Evolutionary conservation across 208 protist genomes (phyloP).

Genomic region (Leishmania lainsoni): DNA sequence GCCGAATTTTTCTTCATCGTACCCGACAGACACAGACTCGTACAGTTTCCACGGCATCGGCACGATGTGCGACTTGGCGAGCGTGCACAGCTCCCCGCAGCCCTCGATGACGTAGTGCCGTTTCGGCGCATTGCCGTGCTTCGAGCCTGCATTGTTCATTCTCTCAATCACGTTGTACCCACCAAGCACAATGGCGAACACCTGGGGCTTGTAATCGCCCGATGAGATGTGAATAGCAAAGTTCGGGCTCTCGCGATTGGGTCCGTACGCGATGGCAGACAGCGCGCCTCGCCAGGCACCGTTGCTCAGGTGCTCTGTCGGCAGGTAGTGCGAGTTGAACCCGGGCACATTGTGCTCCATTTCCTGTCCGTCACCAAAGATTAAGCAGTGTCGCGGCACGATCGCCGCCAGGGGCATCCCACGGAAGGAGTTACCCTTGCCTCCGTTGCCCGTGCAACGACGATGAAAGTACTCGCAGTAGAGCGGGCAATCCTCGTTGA

Average conservation of each 20-base stretch:
- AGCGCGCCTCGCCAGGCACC: conserved; percentile 83
- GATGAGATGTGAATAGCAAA: conserved; percentile 87
- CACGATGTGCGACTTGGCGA: conserved; percentile 82
- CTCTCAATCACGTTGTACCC: conserved; percentile 90
- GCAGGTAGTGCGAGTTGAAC: conserved; percentile 75
- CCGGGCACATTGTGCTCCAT: conserved; percentile 80
- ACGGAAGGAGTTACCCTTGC: conserved; percentile 75
- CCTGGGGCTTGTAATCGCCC: conserved; percentile 79
- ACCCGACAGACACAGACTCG: conserved; percentile 69
- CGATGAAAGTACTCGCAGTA: conserved; percentile 93
- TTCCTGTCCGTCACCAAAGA: conserved; percentile 85
- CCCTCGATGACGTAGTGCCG: conserved; percentile 69
- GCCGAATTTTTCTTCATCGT: conserved; percentile 88
- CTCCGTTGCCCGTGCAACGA: conserved; percentile 78
- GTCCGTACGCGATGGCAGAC: conserved; percentile 78
- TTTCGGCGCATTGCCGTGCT: conserved; percentile 85
- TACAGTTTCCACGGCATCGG: conserved; percentile 89
- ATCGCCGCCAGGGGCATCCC: conserved; percentile 77
- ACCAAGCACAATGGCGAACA: conserved; percentile 86
- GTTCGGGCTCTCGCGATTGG: conserved; percentile 83
- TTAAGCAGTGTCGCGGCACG: conserved; percentile 73
- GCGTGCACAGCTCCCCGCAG: conserved; percentile 88
- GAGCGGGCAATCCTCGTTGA: conserved; percentile 86
- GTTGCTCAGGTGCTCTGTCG: conserved; percentile 68
- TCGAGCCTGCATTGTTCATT: conserved; percentile 78